A percentile compares a stretch with the other conserved stretches of the same genome.
Evolutionary conservation across 345 rosid species (phyloP).

Genomic region (Pistacia vera): DNA sequence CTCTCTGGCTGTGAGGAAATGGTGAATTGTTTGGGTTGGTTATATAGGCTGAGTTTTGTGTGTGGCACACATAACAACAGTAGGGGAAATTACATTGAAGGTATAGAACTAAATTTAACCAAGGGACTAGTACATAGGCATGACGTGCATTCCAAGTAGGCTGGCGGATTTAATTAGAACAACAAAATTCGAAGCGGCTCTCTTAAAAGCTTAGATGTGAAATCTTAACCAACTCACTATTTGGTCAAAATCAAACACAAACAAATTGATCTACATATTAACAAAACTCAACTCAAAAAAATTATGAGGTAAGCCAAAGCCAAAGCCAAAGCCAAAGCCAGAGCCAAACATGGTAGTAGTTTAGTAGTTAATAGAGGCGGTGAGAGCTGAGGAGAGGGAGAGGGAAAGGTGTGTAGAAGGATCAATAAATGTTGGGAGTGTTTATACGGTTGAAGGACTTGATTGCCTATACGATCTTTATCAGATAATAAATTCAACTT

Average conservation of each 20-base stretch:
- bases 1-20: slow-evolving; percentile 9
- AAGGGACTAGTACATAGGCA: slow-evolving; percentile 36
- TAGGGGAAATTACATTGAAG: slow-evolving; percentile 14
- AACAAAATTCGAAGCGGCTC: slow-evolving; percentile 26
- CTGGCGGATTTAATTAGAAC: slow-evolving; percentile 20
- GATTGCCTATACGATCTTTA: slow-evolving; percentile 39
- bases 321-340: slow-evolving; percentile 14
- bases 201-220: slow-evolving; percentile 22
- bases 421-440: slow-evolving; percentile 48
- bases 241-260: slow-evolving; percentile 13
- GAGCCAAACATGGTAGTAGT: background rate
- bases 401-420: slow-evolving; percentile 21
- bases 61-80: slow-evolving; percentile 24
- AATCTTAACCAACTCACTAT: slow-evolving; percentile 21
- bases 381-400: slow-evolving; percentile 28
- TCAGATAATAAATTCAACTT: slow-evolving; percentile 50
- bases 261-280: slow-evolving; percentile 5
- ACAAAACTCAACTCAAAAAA: background rate
- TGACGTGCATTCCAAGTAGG: slow-evolving; percentile 61
- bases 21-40: slow-evolving; percentile 26
- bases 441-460: slow-evolving; percentile 52
- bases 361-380: slow-evolving; percentile 36
- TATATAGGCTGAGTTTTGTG: slow-evolving; percentile 37
- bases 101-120: background rate
- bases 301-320: background rate